phyloP scores from a whole-genome alignment of 2,329 filamentous ascomycete genomes.

The Epichloe amarillans region DNA sequence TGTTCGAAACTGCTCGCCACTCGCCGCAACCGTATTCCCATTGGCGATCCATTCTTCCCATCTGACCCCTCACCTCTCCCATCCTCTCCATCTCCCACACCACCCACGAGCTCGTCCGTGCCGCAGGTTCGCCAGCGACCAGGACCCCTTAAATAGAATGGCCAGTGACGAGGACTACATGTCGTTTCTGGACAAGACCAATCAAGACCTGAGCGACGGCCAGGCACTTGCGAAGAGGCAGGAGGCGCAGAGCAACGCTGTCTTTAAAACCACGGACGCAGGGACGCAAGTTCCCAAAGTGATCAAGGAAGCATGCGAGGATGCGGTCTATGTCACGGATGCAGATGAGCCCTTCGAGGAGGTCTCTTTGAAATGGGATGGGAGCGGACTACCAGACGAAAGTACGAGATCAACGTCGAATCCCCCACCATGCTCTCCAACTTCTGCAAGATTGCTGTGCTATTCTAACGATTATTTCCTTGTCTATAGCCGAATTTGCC shows the following conservation, averaged over 20 bases:
- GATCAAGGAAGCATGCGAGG: constrained; percentile 35
- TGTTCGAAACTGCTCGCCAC: background rate
- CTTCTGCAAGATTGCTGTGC: background rate
- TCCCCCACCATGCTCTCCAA: background rate
- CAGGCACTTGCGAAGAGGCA: constrained; percentile 8
- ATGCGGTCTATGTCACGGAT: constrained; percentile 62
- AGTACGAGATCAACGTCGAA: constrained; percentile 29
- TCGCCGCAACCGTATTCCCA: background rate
- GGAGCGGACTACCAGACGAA: constrained; percentile 44
- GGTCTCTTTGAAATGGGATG: constrained; percentile 52
- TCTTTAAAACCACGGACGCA: constrained; percentile 39
- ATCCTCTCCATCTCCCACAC: background rate
- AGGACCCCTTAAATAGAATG: constrained; percentile 31
- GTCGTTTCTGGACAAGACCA: constrained; percentile 77
- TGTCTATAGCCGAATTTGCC: constrained; percentile 51
- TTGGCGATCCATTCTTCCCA: background rate
- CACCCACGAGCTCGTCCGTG: constrained; percentile 8
- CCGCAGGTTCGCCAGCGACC: background rate
- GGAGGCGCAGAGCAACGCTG: constrained; percentile 11
- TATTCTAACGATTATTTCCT: background rate
- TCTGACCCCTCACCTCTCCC: background rate
- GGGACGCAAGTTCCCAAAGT: constrained; percentile 46
- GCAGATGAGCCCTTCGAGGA: constrained; percentile 76
- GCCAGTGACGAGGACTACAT: constrained; percentile 71
- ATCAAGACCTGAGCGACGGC: constrained; percentile 54